Conservation (phyloP, 2,329 filamentous ascomycete genomes). For the Exophiala xenobiotica region DNA sequence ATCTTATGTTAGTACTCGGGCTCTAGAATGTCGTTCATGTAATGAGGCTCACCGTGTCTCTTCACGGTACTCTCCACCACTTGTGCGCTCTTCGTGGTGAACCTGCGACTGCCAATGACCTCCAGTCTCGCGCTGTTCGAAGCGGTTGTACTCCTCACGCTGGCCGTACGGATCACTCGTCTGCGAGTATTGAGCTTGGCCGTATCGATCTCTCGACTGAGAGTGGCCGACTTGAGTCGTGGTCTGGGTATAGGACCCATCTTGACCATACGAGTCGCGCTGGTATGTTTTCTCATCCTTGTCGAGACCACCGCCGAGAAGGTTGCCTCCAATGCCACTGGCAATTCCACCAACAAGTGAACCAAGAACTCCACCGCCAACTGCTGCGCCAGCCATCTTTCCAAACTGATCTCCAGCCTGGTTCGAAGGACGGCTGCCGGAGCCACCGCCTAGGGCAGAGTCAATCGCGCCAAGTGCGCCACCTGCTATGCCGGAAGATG, state of each 20-base stretch:
- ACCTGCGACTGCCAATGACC: constrained; percentile 18
- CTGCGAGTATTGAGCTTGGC: constrained; percentile 44
- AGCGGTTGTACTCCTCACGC: constrained; percentile 26
- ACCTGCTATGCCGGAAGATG: constrained; percentile 35
- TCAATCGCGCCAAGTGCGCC: constrained; percentile 33
- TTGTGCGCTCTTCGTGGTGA: constrained; percentile 23
- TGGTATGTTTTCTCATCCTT: constrained; percentile 56
- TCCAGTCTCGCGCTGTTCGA: constrained; percentile 22
- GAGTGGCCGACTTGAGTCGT: constrained; percentile 50
- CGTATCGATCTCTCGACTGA: constrained; percentile 29
- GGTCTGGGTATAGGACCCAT: constrained; percentile 62
- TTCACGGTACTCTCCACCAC: constrained; percentile 17
- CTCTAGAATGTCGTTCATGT: not conserved
- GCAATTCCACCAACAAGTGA: constrained; percentile 67
- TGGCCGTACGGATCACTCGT: constrained; percentile 19
- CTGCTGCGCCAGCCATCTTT: constrained; percentile 58
- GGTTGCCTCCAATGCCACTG: constrained; percentile 54
- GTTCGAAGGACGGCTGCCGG: constrained; percentile 14
- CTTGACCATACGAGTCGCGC: constrained; percentile 54
- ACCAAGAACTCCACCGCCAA: constrained; percentile 65
- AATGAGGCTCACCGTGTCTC: constrained; percentile 23
- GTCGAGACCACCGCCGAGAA: constrained; percentile 60
- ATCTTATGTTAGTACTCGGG: constrained; percentile 3
- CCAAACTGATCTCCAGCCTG: constrained; percentile 32
- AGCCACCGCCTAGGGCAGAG: constrained; percentile 28